Percentiles rank a stretch among this genome's conserved stretches.
Conservation (phyloP, 2,329 filamentous ascomycete species). For the Neonectria coccinea region DNA sequence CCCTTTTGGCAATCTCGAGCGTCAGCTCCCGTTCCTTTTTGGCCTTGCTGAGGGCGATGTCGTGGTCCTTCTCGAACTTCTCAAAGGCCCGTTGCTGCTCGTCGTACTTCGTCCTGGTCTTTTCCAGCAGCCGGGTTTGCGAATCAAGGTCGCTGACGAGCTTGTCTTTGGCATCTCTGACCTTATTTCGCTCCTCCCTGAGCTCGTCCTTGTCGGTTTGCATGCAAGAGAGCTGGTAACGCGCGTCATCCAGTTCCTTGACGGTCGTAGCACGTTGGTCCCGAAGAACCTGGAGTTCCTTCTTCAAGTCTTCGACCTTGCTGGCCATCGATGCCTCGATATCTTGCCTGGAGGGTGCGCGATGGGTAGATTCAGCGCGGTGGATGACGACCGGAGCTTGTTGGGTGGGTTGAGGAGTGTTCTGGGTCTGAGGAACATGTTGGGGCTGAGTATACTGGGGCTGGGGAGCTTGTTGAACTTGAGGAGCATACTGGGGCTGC, state of each 20-base stretch:
- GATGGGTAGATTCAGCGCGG: conserved; percentile 12
- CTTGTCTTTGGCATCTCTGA: conserved; percentile 37
- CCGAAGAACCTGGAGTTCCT: conserved; percentile 37
- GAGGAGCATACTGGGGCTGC: conserved; percentile 9
- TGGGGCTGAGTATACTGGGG: conserved; percentile 28
- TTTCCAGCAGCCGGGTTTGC: conserved; percentile 22
- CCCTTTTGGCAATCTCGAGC: conserved; percentile 39
- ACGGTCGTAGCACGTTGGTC: conserved; percentile 39
- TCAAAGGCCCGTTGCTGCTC: conserved; percentile 33
- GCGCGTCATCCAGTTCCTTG: conserved; percentile 43
- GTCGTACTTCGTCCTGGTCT: conserved; percentile 32
- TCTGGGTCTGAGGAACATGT: conserved; percentile 12
- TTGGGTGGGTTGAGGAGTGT: conserved; percentile 3
- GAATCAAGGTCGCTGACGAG: conserved; percentile 39
- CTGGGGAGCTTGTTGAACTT: conserved; percentile 13
- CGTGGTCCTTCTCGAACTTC: conserved; percentile 38
- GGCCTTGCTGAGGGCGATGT: conserved; percentile 34
- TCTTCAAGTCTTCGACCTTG: conserved; percentile 41
- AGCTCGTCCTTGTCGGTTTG: conserved; percentile 46
- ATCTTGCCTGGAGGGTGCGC: conserved; percentile 39
- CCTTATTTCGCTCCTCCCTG: conserved; percentile 41
- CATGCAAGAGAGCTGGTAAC: conserved; percentile 37
- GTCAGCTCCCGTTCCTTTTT: conserved; percentile 35
- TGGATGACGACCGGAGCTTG: not conserved
- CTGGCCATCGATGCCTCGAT: conserved; percentile 35